Percentiles rank a stretch among this genome's conserved stretches.
These are phyloP conservation scores for Corynespora cassiicola DNA, from an alignment of 2,329 filamentous ascomycete species.

Conservation along the genomic window DNA sequence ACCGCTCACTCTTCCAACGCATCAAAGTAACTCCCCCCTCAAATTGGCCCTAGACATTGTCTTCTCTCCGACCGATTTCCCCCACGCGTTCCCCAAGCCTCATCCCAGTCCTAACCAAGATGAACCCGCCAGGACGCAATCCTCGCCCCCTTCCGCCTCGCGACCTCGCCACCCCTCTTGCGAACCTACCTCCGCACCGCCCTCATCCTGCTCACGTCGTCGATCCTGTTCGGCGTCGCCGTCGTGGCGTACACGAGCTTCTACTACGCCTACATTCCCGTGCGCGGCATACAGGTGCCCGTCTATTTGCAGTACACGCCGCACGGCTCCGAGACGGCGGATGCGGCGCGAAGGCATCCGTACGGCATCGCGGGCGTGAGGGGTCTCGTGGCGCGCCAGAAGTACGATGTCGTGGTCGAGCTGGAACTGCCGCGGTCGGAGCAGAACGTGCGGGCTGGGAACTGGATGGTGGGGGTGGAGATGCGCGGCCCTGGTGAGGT, in stretches of 20 bases:
- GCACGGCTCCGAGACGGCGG: slow-evolving; percentile 5
- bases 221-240: slow-evolving; percentile 64
- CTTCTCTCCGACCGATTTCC: background rate
- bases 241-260: slow-evolving; percentile 69
- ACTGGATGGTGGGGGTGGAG: slow-evolving; percentile 90
- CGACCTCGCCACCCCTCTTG: slow-evolving; percentile 67
- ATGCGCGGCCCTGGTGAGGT: slow-evolving; percentile 57
- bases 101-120: background rate
- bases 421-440: slow-evolving; percentile 80
- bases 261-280: slow-evolving; percentile 73
- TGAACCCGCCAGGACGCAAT: slow-evolving; percentile 62
- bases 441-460: slow-evolving; percentile 77
- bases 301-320: slow-evolving; percentile 68
- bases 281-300: slow-evolving; percentile 66
- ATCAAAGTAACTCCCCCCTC: slow-evolving; percentile 24
- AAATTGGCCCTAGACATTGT: no score
- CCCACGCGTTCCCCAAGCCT: background rate
- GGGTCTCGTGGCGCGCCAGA: slow-evolving; percentile 65
- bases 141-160: slow-evolving; percentile 60
- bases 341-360: slow-evolving; percentile 47
- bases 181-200: slow-evolving; percentile 68
- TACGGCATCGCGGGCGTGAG: slow-evolving; percentile 59
- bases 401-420: slow-evolving; percentile 82
- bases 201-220: slow-evolving; percentile 60
- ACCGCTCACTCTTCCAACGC: slow-evolving; percentile 18